These are phyloP conservation scores for Daldinia decipiens DNA, from an alignment of 495 filamentous ascomycete species.

Conservation along the genomic window DNA sequence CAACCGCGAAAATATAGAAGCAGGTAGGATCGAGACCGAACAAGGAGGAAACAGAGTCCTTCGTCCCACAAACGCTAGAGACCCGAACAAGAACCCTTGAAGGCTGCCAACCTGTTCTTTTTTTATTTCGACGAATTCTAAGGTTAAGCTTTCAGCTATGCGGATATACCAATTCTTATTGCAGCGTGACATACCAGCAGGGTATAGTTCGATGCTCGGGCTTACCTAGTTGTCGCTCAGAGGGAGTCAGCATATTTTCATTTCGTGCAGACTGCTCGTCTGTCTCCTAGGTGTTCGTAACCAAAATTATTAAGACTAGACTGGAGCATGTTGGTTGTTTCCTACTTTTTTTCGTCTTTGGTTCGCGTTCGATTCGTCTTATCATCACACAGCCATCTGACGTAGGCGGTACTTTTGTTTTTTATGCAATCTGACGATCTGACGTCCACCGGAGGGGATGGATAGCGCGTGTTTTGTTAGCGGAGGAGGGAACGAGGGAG, in stretches of 20 bases:
- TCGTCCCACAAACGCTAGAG: not conserved
- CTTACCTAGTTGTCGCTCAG: not conserved
- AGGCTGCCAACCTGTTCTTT: not conserved
- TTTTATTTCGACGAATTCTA: not conserved
- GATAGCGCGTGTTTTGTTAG: not conserved
- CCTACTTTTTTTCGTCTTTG: not conserved
- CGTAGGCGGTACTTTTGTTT: not conserved
- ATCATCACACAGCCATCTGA: not conserved
- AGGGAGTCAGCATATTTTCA: not conserved
- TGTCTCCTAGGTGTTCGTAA: not conserved
- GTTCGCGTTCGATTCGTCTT: not conserved
- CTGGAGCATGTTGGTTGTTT: not conserved
- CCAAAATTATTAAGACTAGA: not conserved
- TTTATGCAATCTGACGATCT: not conserved
- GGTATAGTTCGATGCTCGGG: not conserved
- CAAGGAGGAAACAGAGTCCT: no score
- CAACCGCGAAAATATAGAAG: not conserved
- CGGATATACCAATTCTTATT: not conserved
- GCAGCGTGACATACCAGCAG: not conserved
- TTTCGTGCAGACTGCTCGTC: not conserved
- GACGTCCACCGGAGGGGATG: not conserved
- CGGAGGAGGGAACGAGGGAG: not conserved
- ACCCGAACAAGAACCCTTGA: not conserved
- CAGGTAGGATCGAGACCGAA: not conserved
- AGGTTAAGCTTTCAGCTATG: not conserved